Conservation (phyloP, 495 filamentous ascomycete species). For the Trichoderma asperelloides region DNA sequence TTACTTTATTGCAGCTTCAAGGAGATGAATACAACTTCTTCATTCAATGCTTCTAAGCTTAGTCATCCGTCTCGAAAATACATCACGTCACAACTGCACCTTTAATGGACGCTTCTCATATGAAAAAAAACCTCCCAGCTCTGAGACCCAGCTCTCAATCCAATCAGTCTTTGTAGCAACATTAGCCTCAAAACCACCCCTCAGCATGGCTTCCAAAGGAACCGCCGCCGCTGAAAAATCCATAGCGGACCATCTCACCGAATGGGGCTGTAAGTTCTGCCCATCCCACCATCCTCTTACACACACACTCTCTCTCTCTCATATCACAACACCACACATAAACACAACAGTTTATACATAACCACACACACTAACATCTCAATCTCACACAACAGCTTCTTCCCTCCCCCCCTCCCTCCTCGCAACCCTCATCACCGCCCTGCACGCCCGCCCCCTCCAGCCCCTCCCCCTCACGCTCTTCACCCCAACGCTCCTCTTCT, state of each 20-base stretch:
- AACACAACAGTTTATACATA: neutral
- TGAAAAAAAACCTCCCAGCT: neutral
- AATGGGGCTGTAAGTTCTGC: constrained; percentile 13
- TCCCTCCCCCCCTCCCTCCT: constrained; percentile 70
- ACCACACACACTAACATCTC: neutral
- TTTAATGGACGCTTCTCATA: neutral
- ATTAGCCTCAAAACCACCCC: neutral
- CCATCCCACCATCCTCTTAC: neutral
- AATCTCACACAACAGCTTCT: constrained; percentile 46
- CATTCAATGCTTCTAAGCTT: neutral
- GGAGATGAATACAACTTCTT: neutral
- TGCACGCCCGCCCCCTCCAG: constrained; percentile 68
- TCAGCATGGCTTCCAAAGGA: neutral
- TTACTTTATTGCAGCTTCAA: neutral
- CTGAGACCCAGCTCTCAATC: neutral
- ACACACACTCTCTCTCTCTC: neutral
- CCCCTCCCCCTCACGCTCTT: constrained; percentile 64
- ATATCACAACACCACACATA: neutral
- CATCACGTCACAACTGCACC: neutral
- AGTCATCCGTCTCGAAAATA: neutral
- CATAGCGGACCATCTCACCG: neutral
- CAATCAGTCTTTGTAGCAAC: neutral
- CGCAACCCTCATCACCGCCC: constrained; percentile 68
- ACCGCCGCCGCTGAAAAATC: neutral
- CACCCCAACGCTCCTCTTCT: constrained; percentile 75